Evolutionary conservation across 305 asterid species (phyloP).

Genomic region (Solanum aculeatissimum): DNA sequence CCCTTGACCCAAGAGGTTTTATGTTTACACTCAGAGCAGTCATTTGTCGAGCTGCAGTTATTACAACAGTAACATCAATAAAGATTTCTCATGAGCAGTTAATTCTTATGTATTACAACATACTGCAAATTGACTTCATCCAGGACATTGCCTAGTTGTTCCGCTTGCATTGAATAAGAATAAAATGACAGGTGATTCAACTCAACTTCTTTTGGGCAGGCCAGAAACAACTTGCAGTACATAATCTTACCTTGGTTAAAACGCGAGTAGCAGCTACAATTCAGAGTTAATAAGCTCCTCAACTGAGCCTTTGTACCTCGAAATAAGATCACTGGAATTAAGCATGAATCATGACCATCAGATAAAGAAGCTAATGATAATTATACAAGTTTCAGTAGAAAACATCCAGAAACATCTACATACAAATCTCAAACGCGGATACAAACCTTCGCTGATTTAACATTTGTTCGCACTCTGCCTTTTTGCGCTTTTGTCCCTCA

Average conservation of each 20-base stretch:
- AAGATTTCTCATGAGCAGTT: background rate
- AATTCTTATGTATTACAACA: background rate
- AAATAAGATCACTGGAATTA: conserved; percentile 60
- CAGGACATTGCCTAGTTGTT: background rate
- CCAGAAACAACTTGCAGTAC: background rate
- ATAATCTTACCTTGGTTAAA: background rate
- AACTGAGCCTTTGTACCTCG: conserved; percentile 49
- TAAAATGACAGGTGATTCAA: background rate
- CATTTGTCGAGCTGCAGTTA: background rate
- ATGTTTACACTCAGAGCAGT: background rate
- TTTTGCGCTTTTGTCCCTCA: conserved; percentile 62
- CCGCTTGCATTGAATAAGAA: background rate
- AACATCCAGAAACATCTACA: background rate
- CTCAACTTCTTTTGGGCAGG: background rate
- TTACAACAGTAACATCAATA: background rate
- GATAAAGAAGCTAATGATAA: background rate
- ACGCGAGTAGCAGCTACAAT: conserved; percentile 12
- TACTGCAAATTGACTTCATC: background rate
- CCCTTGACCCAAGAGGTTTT: background rate
- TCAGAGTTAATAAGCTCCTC: conserved; percentile 61
- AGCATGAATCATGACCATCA: background rate
- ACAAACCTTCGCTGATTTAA: conserved; percentile 59
- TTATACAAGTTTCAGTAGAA: background rate
- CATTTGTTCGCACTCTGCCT: conserved; percentile 50
- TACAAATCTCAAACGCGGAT: background rate